Percentiles rank a stretch among this genome's conserved stretches.
Evolutionary conservation across 768 basidiomycete genomes (phyloP).

Genomic region (Sarcomyxa edulis): DNA sequence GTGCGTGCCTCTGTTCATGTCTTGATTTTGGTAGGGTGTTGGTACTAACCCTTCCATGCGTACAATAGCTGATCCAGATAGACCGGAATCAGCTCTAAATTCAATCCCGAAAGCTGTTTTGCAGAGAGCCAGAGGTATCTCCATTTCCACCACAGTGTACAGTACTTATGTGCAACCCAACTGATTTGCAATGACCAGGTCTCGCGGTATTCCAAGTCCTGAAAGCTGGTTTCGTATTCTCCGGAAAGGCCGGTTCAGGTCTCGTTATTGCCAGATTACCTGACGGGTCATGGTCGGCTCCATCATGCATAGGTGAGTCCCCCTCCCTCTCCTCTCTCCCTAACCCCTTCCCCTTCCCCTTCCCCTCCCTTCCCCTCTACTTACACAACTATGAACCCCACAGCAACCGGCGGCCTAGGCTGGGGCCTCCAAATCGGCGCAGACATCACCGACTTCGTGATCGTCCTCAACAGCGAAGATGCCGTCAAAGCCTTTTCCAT

Average conservation of each 20-base stretch:
- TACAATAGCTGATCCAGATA: constrained; percentile 71
- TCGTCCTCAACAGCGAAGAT: constrained; percentile 95
- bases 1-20: constrained; percentile 32
- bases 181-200: constrained; percentile 41
- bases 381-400: too few species aligned
- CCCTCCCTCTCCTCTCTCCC: too few species aligned
- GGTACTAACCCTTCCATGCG: constrained; percentile 1
- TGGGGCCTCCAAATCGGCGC: constrained; percentile 97
- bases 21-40: constrained; percentile 9
- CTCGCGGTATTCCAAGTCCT: constrained; percentile 93
- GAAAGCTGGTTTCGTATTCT: constrained; percentile 93
- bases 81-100: constrained; percentile 89
- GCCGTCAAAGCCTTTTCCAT: constrained; percentile 93
- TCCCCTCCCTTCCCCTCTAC: too few species aligned
- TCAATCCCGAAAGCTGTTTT: constrained; percentile 91
- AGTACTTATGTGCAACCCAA: background rate
- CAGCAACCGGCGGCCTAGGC: constrained; percentile 91
- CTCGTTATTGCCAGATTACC: constrained; percentile 88
- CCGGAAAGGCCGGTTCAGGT: constrained; percentile 91
- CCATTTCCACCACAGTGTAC: background rate
- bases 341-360: too few species aligned
- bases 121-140: constrained; percentile 77
- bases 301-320: constrained; percentile 95
- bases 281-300: constrained; percentile 96
- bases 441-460: constrained; percentile 92